phyloP scores from a whole-genome alignment of 176 grass and related monocot genomes.

The Oryza punctata region DNA sequence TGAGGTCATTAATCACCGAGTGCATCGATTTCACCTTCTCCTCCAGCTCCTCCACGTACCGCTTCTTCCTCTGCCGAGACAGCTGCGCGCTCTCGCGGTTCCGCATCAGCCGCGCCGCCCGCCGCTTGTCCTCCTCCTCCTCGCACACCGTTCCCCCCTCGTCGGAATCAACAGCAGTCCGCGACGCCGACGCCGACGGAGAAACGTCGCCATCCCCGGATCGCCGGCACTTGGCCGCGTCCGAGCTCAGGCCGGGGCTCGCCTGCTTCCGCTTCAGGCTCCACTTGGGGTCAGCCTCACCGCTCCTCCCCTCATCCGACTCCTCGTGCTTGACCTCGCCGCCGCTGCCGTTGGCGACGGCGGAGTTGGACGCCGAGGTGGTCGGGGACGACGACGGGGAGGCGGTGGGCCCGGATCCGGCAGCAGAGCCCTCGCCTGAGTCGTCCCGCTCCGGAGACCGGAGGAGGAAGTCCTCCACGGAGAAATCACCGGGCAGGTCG shows the following conservation, averaged over 20 bases:
- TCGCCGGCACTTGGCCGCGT: slow-evolving; percentile 55
- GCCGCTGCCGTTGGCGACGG: slow-evolving; percentile 31
- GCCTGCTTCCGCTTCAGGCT: slow-evolving; percentile 78
- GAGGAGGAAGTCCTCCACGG: slow-evolving; percentile 73
- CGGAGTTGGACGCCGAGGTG: slow-evolving; percentile 53
- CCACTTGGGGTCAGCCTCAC: slow-evolving; percentile 23
- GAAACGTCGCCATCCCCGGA: slow-evolving; percentile 52
- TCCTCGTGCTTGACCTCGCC: slow-evolving; percentile 66
- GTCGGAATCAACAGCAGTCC: slow-evolving; percentile 29
- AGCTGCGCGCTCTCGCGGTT: slow-evolving; percentile 97
- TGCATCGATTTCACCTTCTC: slow-evolving; percentile 91
- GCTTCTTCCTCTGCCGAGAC: slow-evolving; percentile 93
- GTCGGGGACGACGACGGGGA: slow-evolving; percentile 54
- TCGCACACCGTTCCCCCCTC: slow-evolving; percentile 30
- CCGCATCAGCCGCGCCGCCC: slow-evolving; percentile 70
- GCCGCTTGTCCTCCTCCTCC: slow-evolving; percentile 53
- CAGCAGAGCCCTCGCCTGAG: slow-evolving; percentile 46
- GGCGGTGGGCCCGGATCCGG: slow-evolving; percentile 41
- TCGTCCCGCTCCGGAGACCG: slow-evolving; percentile 40
- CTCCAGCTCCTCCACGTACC: slow-evolving; percentile 86
- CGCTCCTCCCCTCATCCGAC: slow-evolving; percentile 51
- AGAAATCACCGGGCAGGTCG: slow-evolving; percentile 70
- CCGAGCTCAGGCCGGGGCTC: slow-evolving; percentile 21
- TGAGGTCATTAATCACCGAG: slow-evolving; percentile 85
- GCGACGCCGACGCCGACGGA: slow-evolving; percentile 39